Conservation (phyloP, 768 basidiomycete species). For the Termitomyces sp. region DNA sequence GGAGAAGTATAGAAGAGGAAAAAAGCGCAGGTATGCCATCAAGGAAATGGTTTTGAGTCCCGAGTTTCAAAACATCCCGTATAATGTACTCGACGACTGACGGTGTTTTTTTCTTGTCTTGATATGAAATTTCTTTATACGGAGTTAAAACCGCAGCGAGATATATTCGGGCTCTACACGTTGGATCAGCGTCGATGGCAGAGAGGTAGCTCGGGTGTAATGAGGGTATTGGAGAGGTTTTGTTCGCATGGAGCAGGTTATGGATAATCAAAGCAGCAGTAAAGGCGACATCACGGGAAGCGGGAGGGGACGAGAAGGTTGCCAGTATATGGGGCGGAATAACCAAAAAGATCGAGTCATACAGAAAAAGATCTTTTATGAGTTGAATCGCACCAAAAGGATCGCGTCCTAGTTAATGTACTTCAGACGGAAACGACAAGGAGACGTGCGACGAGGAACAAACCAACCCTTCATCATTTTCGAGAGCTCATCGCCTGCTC, state of each 20-base stretch:
- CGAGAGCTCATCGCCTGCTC: slow-evolving; percentile 87
- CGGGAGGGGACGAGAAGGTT: slow-evolving; percentile 44
- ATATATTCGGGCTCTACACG: slow-evolving; percentile 62
- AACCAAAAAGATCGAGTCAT: slow-evolving; percentile 59
- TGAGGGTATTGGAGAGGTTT: slow-evolving; percentile 32
- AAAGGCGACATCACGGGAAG: slow-evolving; percentile 43
- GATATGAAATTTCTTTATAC: slow-evolving; percentile 56
- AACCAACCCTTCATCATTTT: slow-evolving; percentile 95
- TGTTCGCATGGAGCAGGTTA: slow-evolving; percentile 36
- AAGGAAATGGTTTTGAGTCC: slow-evolving; percentile 71
- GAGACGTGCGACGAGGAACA: slow-evolving; percentile 1
- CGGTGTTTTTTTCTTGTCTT: slow-evolving; percentile 62
- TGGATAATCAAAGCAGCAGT: slow-evolving; percentile 60
- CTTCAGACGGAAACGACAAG: neutral
- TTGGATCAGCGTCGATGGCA: slow-evolving; percentile 34
- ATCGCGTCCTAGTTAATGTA: slow-evolving; percentile 53
- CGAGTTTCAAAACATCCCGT: slow-evolving; percentile 83
- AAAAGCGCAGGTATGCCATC: slow-evolving; percentile 75
- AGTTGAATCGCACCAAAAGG: slow-evolving; percentile 73
- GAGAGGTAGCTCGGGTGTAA: slow-evolving; percentile 50
- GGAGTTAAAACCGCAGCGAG: slow-evolving; percentile 79
- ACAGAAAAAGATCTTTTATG: slow-evolving; percentile 73
- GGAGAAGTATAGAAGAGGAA: slow-evolving; percentile 46
- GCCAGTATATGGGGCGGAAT: slow-evolving; percentile 45
- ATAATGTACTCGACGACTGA: slow-evolving; percentile 68